A percentile compares a stretch with the other conserved stretches of the same genome.
phyloP scores from a whole-genome alignment of 805 yeast genomes.

The Candida morakotiae region DNA sequence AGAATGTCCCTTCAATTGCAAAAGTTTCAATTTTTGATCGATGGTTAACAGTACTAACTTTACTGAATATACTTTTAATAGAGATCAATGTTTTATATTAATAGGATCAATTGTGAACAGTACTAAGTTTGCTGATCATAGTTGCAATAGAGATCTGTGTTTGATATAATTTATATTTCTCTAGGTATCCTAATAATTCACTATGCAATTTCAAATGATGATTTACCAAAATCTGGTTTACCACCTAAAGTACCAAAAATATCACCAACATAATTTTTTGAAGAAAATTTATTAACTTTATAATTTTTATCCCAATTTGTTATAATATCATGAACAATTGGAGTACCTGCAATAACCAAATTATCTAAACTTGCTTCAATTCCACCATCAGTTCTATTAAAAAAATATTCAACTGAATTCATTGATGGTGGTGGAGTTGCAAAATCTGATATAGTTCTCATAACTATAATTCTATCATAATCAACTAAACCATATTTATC shows the following conservation, averaged over 20 bases:
- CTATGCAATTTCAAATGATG: slow-evolving; percentile 10
- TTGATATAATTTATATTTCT: no score
- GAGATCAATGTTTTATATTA: no score
- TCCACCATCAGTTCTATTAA: slow-evolving; percentile 49
- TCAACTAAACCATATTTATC: slow-evolving; percentile 53
- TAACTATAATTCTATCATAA: slow-evolving; percentile 51
- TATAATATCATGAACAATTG: slow-evolving; percentile 51
- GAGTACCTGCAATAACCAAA: slow-evolving; percentile 50
- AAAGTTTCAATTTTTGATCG: no score
- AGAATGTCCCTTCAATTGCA: no score
- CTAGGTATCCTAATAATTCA: not conserved
- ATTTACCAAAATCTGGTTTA: slow-evolving; percentile 35
- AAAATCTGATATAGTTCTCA: slow-evolving; percentile 62
- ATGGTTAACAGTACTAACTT: no score
- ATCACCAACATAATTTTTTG: slow-evolving; percentile 60
- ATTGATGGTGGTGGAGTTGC: slow-evolving; percentile 47
- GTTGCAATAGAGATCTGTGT: no score
- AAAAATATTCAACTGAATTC: slow-evolving; percentile 49
- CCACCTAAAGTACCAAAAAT: slow-evolving; percentile 52
- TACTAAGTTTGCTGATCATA: no score
- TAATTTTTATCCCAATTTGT: slow-evolving; percentile 43
- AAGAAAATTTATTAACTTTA: slow-evolving; percentile 22
- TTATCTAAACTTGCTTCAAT: slow-evolving; percentile 44
- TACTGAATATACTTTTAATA: no score
- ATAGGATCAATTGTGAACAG: no score